Percentiles rank a stretch among this genome's conserved stretches.
Evolutionary conservation across 2,329 filamentous ascomycete species (phyloP).

Genomic region (Trichophaea hybrida): DNA sequence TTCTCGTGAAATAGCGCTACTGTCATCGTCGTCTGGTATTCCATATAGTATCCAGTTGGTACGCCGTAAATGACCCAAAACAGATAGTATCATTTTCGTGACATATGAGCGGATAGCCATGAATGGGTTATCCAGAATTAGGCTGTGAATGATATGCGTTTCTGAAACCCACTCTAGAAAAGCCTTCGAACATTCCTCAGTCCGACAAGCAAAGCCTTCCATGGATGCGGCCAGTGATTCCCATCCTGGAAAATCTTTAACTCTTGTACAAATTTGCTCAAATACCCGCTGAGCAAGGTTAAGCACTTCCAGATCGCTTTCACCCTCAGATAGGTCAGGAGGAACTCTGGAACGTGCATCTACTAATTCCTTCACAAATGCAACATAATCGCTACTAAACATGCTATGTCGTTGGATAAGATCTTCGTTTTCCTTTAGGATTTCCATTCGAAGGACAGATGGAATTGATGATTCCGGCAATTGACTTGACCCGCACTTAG

Average conservation of each 20-base stretch:
- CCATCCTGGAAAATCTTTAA: constrained; percentile 53
- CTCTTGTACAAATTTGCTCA: constrained; percentile 59
- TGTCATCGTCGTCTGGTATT: constrained; percentile 7
- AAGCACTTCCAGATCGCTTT: neutral
- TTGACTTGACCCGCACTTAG: neutral
- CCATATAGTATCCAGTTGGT: constrained; percentile 16
- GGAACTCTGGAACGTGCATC: neutral
- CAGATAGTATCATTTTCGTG: constrained; percentile 22
- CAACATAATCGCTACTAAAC: constrained; percentile 56
- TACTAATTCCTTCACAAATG: constrained; percentile 35
- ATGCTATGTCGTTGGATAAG: constrained; percentile 65
- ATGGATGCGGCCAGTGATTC: constrained; percentile 40
- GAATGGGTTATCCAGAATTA: constrained; percentile 17
- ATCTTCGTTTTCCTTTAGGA: constrained; percentile 56
- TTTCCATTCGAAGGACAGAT: constrained; percentile 38
- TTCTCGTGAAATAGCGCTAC: constrained; percentile 10
- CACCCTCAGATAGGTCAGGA: neutral
- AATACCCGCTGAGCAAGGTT: constrained; percentile 36
- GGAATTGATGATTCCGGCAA: constrained; percentile 35
- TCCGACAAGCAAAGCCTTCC: constrained; percentile 37
- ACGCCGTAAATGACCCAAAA: constrained; percentile 21
- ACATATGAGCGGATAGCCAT: constrained; percentile 24
- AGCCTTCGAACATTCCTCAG: constrained; percentile 19
- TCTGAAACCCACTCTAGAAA: constrained; percentile 23
- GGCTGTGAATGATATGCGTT: neutral